Evolutionary conservation across 768 basidiomycete genomes (phyloP).

Genomic region (Amanita pallidorosea): DNA sequence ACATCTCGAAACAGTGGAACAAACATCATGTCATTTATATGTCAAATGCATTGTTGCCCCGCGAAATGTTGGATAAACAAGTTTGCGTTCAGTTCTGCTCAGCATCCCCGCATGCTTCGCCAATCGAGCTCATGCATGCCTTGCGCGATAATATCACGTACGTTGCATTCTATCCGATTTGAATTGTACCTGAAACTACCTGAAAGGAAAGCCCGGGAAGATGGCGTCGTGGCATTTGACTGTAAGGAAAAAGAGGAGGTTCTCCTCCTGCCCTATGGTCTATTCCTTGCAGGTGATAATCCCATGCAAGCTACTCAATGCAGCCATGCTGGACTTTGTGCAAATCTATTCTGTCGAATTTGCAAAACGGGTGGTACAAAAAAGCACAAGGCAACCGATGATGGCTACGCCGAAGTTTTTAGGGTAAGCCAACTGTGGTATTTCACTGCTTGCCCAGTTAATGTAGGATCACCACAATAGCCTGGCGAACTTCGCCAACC

Average conservation of each 20-base stretch:
- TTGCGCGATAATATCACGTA: neutral
- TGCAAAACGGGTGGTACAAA: slow-evolving; percentile 11
- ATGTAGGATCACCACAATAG: slow-evolving; percentile 3
- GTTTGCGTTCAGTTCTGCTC: slow-evolving; percentile 17
- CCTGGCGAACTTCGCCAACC: slow-evolving; percentile 8
- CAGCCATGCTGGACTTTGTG: neutral
- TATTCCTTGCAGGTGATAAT: slow-evolving; percentile 31
- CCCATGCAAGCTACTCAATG: slow-evolving; percentile 22
- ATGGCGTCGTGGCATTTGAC: slow-evolving; percentile 31
- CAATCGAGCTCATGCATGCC: slow-evolving; percentile 20
- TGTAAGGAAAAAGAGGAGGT: slow-evolving; percentile 12
- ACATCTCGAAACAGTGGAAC: slow-evolving; percentile 38
- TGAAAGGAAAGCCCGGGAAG: slow-evolving; percentile 13
- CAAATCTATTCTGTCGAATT: neutral
- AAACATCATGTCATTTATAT: slow-evolving; percentile 28
- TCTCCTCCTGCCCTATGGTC: slow-evolving; percentile 17
- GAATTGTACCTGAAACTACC: slow-evolving; percentile 12
- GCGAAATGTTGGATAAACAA: slow-evolving; percentile 19
- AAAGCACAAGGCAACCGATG: slow-evolving; percentile 6
- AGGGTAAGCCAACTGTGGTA: slow-evolving; percentile 9
- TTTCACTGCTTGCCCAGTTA: neutral
- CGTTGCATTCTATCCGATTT: neutral
- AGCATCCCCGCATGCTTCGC: slow-evolving; percentile 21
- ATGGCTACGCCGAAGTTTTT: slow-evolving; percentile 14
- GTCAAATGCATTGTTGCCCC: slow-evolving; percentile 19